phyloP scores from a whole-genome alignment of 2,329 filamentous ascomycete species.

The Calonectria pseudoturangicola region DNA sequence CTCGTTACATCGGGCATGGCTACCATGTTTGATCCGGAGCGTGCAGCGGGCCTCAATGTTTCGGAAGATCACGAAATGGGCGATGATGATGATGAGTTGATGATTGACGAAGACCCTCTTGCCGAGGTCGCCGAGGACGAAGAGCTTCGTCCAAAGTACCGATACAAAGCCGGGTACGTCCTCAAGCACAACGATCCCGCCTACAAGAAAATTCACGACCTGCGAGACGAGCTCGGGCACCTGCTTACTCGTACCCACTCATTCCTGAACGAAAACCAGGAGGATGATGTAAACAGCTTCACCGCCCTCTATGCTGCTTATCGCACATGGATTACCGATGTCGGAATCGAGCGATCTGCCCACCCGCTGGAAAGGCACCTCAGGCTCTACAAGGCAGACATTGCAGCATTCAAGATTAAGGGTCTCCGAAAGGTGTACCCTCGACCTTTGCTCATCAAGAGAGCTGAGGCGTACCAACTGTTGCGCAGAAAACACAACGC shows the following conservation, averaged over 20 bases:
- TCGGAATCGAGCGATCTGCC: conserved; percentile 95
- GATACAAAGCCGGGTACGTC: conserved; percentile 91
- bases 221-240: conserved; percentile 87
- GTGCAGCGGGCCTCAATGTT: conserved; percentile 73
- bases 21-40: conserved; percentile 88
- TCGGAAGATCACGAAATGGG: conserved; percentile 72
- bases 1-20: conserved; percentile 94
- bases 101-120: conserved; percentile 71
- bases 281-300: conserved; percentile 97
- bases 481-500: conserved; percentile 96
- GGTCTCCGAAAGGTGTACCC: conserved; percentile 95
- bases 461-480: conserved; percentile 95
- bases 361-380: conserved; percentile 93
- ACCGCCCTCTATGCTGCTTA: conserved; percentile 94
- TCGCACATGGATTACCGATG: conserved; percentile 96
- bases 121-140: conserved; percentile 84
- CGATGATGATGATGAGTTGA: conserved; percentile 70
- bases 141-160: conserved; percentile 88
- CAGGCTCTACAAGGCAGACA: conserved; percentile 89
- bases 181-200: conserved; percentile 73
- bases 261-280: conserved; percentile 88
- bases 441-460: conserved; percentile 90
- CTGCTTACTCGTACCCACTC: conserved; percentile 88
- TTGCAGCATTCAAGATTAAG: conserved; percentile 94
- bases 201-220: conserved; percentile 85